Evolutionary conservation across 2,329 filamentous ascomycete genomes (phyloP), one percentile per base, ranked within the genome.

Genomic region (Aureobasidium namibiae): DNA sequence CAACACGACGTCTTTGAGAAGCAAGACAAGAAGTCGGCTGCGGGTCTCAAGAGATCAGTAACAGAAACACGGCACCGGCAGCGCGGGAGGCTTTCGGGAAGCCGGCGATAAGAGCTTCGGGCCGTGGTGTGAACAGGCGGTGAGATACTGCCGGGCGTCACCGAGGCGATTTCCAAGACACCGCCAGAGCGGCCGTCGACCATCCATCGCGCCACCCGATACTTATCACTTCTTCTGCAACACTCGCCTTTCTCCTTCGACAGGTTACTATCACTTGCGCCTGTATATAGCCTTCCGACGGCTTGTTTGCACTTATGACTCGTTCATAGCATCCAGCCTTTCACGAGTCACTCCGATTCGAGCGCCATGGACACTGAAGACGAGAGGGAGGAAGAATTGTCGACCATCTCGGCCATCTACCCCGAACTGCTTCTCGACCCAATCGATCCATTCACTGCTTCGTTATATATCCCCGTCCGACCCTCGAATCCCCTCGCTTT

Each of bases 361-460:
- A 23, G 36, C 34, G 26, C 21, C 42, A 57, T 57, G 54, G 54
- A 46, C 42, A 23, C 11, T 3, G 77, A 80, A 13, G 82, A 86
- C 67, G 83, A 86, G 64, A 78, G 83, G 62, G 74, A 76, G 31
- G 77, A 84, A 64, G 83, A 87, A 70, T 73, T 86, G 48, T 77
- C 75, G 10, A 78, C 82, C 24, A 77, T 87, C 60, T 75, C 77
- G 45, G 82, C 83, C 52, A 87, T 87, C 60, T 87, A 77, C 61
- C 83, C 83, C 1, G 83, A 87, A 70, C 76, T 86, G 18, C 70
- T 73, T 33, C 69, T 80, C 61, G 75, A 83, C 56, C 66, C 76
- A 9, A 65, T 66, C 9, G 67, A 74, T 34, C 73, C 75, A 0
- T 81, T 78, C 65, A 70, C 72, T 59, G 82, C 81, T 1, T 76